Evolutionary conservation across 2,329 filamentous ascomycete genomes (phyloP).

Genomic region (Fusarium fracticaudum): DNA sequence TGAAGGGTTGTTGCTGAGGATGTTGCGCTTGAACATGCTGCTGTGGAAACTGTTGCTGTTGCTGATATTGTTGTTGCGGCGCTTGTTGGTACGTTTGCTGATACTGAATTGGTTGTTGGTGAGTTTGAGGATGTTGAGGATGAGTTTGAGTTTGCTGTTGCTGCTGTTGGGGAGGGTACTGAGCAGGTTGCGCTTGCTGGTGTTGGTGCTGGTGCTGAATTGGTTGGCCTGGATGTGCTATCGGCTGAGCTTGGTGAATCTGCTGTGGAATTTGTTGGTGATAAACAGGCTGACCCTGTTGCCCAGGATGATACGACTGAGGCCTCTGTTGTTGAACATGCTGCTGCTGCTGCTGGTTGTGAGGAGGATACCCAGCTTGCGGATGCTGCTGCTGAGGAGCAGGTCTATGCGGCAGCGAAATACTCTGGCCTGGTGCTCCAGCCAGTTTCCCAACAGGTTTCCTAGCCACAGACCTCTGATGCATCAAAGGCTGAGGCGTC

Average conservation of each 20-base stretch:
- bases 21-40: background rate
- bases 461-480: slow-evolving; percentile 26
- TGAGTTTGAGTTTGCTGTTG: background rate
- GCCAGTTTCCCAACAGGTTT: slow-evolving; percentile 12
- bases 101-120: background rate
- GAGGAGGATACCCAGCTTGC: background rate
- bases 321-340: slow-evolving; percentile 3
- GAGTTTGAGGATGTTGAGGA: background rate
- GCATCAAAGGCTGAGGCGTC: slow-evolving; percentile 14
- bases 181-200: background rate
- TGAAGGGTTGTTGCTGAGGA: slow-evolving; percentile 2
- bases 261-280: background rate
- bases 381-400: background rate
- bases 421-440: background rate
- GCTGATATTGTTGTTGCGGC: background rate
- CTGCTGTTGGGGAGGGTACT: slow-evolving; percentile 5
- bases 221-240: background rate
- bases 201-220: background rate
- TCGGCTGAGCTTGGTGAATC: background rate
- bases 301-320: slow-evolving; percentile 17
- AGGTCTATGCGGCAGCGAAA: slow-evolving; percentile 17
- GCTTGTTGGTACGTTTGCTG: background rate
- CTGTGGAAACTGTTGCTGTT: background rate
- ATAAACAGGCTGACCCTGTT: background rate
- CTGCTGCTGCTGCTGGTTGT: slow-evolving; percentile 19